Evolutionary conservation across 1,284 basidiomycete species (phyloP), one percentile per base, ranked within the genome.

Genomic region (Spongispora temasekensis): DNA sequence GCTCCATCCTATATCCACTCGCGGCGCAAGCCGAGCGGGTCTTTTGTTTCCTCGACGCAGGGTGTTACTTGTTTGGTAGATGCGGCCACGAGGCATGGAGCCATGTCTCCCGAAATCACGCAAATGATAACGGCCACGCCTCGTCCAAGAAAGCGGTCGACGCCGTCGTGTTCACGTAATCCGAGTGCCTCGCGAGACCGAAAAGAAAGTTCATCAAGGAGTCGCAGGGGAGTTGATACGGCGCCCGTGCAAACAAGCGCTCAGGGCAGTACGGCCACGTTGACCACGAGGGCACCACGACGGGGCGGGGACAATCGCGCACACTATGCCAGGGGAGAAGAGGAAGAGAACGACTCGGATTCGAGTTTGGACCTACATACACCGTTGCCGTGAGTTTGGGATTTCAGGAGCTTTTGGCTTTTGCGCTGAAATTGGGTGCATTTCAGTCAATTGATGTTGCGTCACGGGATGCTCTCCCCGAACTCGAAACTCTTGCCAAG

Each of bases 321-420:
- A 0, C 23, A 25, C 3, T 5, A 59, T 44, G 63, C 44, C 12
- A 55, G 56, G 46, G 58, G 60, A 53, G 68, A 64, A 44, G 65
- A 65, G 2, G 69, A 61, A 37, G 68, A 64, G 48, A 61, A 78
- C 25, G 68, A 80, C 44, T 83, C 81, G 21, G 88, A 90, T 73
- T 91, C 89, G 27, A 88, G 86, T 70, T 72, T 93, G 53, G 90
- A 93, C 75, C 67, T 93, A 48, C 88, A 90, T 65, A 93, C 90
- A 0, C 89, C 90, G 0, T 71, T 93, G 13, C 88, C 91, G 88
- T 91, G 69, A 75, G 89, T 86, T 52, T 58, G 25, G 42, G 13
- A 25, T 53, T 21, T 51, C 3, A 46, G 12, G 21, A 12, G 21
- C 44, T 3, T 34, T 50, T 40, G 15, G 3, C 3, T 3, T 10